Percentiles rank a stretch among this genome's conserved stretches.
Conservation (phyloP, 164 flowering plant species). For the Tinospora cordifolia region DNA sequence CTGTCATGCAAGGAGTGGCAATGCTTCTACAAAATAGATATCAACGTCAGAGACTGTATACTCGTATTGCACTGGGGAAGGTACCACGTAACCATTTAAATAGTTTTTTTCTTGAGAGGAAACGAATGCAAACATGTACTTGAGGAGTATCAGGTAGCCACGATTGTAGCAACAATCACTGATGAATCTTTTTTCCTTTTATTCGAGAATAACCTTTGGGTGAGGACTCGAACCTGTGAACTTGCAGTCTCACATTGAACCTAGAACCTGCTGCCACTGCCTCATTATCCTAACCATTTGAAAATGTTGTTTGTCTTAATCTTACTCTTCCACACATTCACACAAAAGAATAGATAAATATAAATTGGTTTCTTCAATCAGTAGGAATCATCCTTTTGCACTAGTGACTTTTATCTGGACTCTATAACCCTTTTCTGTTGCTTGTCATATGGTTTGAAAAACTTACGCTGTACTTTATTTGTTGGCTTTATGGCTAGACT, state of each 20-base stretch:
- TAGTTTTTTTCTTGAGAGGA: too few relatives aligned
- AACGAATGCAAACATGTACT: too few relatives aligned
- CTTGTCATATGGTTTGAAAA: not conserved
- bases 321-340: not conserved
- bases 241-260: too few relatives aligned
- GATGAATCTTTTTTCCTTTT: too few relatives aligned
- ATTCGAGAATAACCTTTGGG: too few relatives aligned
- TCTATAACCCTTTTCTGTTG: not conserved
- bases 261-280: too few relatives aligned
- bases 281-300: too few relatives aligned
- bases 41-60: slow-evolving; percentile 91
- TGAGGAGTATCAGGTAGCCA: too few relatives aligned
- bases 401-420: too few relatives aligned
- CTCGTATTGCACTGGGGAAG: slow-evolving; percentile 99
- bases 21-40: slow-evolving; percentile 96
- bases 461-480: not conserved
- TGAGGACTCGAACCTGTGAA: too few relatives aligned
- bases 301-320: not conserved
- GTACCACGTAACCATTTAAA: slow-evolving; percentile 21
- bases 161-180: too few relatives aligned
- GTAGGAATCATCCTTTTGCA: too few relatives aligned
- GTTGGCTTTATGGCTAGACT: not conserved
- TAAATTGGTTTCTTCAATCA: not conserved
- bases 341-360: not conserved
- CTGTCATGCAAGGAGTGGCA: slow-evolving; percentile 97